A percentile compares a stretch with the other conserved stretches of the same genome.
Conservation (phyloP, 208 protist genomes). For the Leishmania major region DNA sequence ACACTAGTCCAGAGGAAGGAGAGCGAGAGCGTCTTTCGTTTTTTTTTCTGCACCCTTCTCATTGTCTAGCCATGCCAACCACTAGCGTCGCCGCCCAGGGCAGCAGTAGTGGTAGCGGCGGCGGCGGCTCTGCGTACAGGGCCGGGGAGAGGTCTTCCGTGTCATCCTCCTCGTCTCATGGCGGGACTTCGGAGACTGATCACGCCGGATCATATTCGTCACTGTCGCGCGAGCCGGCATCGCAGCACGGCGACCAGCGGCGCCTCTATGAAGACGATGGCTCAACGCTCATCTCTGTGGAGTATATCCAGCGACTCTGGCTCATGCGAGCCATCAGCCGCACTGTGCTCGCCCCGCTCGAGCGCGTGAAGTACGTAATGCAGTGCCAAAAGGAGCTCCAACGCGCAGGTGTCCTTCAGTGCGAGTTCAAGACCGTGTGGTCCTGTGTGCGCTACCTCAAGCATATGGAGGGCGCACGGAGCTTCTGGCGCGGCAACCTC, state of each 20-base stretch:
- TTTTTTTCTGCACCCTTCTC: not conserved
- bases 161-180: not conserved
- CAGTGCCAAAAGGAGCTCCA: slow-evolving; percentile 77
- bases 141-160: not conserved
- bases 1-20: not conserved
- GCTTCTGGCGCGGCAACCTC: slow-evolving; percentile 85
- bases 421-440: slow-evolving; percentile 58
- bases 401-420: slow-evolving; percentile 45
- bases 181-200: not conserved
- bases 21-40: not conserved
- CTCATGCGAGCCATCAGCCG: slow-evolving; percentile 42
- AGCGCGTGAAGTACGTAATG: slow-evolving; percentile 88
- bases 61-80: slow-evolving; percentile 3
- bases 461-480: slow-evolving; percentile 50
- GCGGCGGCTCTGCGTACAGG: not conserved
- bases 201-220: not conserved
- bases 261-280: slow-evolving; percentile 10
- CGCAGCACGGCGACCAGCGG: not conserved
- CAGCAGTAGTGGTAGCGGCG: not conserved
- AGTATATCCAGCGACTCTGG: slow-evolving; percentile 63
- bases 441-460: slow-evolving; percentile 57
- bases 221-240: not conserved
- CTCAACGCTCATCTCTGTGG: slow-evolving; percentile 46
- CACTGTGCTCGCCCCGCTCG: slow-evolving; percentile 74
- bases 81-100: not conserved